Evolutionary conservation across 169 alveolate species (phyloP), one percentile per base, ranked within the genome.

Genomic region (Eimeria nieschulzi): DNA sequence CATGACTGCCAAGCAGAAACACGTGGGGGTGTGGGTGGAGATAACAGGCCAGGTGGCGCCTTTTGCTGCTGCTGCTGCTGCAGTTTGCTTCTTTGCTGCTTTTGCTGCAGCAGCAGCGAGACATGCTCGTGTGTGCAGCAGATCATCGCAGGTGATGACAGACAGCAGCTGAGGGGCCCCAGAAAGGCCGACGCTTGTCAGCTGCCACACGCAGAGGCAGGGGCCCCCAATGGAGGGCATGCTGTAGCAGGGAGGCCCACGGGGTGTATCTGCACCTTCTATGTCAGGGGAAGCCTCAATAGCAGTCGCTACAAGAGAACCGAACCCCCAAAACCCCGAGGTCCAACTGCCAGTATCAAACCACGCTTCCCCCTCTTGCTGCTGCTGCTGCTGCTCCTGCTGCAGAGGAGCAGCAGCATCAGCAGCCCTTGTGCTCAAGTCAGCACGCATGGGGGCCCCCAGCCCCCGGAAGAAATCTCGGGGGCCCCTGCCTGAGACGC

Each of bases 71-170:
- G 63, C 78, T 23, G 83, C 73, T 85, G 91, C 78, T 33, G 26
- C 21, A 53, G 63, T 78, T 8, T 19, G 46, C 26, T 12, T 10
- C 33, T 9, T 61, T 63, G 51, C 13, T 61, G 61, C 78, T 21
- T 73, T 12, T 23, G 86, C n/a, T 26, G 86, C 87, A 23, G 90
- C 26, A 26, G 79, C 46, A 19, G 90, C 90, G 46, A 59, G 90
- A 26, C 84, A 87, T 2, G 71, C 80, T 0, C 92, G 86, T 23
- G 79, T 61, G 46, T 59, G 87, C 75, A 87, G 87, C 54, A 61
- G 63, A 19, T 87, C 92, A 59, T 87, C 92, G 55, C 92, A 87
- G 10, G 92, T 87, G 26, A 87, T 75, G 59, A 87, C 92, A 82
- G 87, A 87, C 54, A 72, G 82, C 54, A 87, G 87, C 5, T 87